These are phyloP conservation scores for Bipolaris bicolor DNA, from an alignment of 2,329 filamentous ascomycete genomes.

Conservation along the genomic window DNA sequence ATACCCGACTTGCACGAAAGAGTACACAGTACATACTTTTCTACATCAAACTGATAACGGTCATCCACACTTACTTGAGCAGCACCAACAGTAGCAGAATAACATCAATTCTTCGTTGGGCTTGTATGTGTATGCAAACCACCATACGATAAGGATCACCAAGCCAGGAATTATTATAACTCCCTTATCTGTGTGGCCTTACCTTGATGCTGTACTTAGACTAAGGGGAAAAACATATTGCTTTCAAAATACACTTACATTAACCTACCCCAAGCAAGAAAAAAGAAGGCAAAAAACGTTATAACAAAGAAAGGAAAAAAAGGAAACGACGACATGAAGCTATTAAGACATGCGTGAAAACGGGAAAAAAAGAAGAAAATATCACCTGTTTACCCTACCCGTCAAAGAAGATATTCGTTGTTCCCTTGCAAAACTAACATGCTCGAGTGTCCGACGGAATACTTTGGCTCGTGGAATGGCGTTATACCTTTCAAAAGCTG, in stretches of 20 bases:
- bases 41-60: not conserved
- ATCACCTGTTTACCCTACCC: constrained; percentile 1
- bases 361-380: not conserved
- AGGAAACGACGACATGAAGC: not conserved
- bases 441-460: not conserved
- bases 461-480: not conserved
- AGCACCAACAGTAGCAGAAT: not conserved
- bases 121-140: not conserved
- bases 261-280: not conserved
- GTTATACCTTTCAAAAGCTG: not conserved
- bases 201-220: not conserved
- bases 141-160: not conserved
- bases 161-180: not conserved
- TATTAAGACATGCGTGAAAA: not conserved
- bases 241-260: not conserved
- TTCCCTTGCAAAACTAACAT: not conserved
- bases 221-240: not conserved
- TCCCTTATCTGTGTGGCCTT: constrained; percentile 1
- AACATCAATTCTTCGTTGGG: not conserved
- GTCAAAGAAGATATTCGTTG: not conserved
- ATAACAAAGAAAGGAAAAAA: too few relatives aligned
- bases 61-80: not conserved
- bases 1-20: too few relatives aligned
- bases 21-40: not conserved
- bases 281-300: not conserved